Evolutionary conservation across 2,329 filamentous ascomycete genomes (phyloP), one percentile per base, ranked within the genome.

Genomic region (Calonectria hongkongensis): DNA sequence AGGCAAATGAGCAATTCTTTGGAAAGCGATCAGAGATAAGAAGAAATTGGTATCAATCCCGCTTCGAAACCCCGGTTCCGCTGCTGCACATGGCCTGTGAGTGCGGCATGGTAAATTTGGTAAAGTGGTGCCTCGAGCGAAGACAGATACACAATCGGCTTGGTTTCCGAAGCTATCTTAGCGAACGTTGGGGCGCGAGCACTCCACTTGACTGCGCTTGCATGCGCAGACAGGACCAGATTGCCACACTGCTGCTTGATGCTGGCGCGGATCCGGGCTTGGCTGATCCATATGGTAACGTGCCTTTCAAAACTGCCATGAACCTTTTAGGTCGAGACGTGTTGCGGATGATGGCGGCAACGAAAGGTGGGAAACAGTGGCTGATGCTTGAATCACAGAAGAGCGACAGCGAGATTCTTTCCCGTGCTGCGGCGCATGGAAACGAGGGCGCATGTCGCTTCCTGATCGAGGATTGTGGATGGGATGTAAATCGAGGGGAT

Each of bases 381-480:
- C 6, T 45, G 25, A 30, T 2, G 8, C 25, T 5, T n/a, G 6
- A 30, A 30, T 2, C 16, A 10, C 3, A 21, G 25, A 21, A 45
- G 3, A 6, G 41, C 6, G 16, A 45, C 6, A 45, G 25, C 39
- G 16, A 2, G 10, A 4, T n/a, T 45, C 27, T 62, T 33, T 1
- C 7, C 6, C 12, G 9, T 4, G 58, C 36, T 45, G 58, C 39
- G 2, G 2, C 2, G 1, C 5, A 8, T 6, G 58, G 58, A n/a
- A 62, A 62, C 15, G 58, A 43, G 6, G 58, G 45, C 7, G 25
- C 39, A n/a, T 62, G 58, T 28, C 58, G 58, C 25, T 62, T 62
- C 25, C 58, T 62, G 18, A 21, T 62, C 13, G 58, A 62, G 10
- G 58, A 62, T 2, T 45, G 15, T 7, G 58, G 41, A 7, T 62